A percentile compares a stretch with the other conserved stretches of the same genome.
Conservation (phyloP, 2,329 filamentous ascomycete species). For the Niveomyces coronatus region DNA sequence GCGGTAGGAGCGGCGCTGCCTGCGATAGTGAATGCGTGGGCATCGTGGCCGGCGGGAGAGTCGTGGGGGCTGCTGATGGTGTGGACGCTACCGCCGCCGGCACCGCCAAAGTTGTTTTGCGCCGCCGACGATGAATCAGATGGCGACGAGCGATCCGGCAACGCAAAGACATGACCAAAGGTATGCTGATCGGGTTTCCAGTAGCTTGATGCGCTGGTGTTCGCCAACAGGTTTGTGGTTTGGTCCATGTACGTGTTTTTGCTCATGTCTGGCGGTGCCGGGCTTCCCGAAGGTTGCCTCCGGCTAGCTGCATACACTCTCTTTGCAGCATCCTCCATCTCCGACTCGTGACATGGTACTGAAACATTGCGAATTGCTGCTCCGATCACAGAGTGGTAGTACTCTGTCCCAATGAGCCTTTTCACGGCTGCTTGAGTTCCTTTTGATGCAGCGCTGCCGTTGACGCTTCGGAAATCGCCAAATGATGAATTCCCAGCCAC, state of each 20-base stretch:
- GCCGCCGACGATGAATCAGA: conserved; percentile 22
- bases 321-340: conserved; percentile 8
- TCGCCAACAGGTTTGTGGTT: not conserved
- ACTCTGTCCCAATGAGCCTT: conserved; percentile 15
- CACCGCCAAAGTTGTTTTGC: conserved; percentile 14
- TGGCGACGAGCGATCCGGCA: conserved; percentile 24
- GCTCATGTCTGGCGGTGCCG: conserved; percentile 11
- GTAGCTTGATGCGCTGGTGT: conserved; percentile 11
- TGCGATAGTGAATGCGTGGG: not conserved
- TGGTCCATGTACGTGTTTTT: not conserved
- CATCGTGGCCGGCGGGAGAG: conserved; percentile 15
- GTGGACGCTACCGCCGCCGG: conserved; percentile 7
- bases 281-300: conserved; percentile 20
- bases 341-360: conserved; percentile 5
- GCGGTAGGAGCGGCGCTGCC: not conserved
- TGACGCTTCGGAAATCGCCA: conserved; percentile 22
- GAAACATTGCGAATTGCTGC: conserved; percentile 22
- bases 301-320: conserved; percentile 21
- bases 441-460: not conserved
- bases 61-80: conserved; percentile 19
- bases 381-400: conserved; percentile 24
- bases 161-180: conserved; percentile 2
- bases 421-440: conserved; percentile 7
- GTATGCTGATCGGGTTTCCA: conserved; percentile 19
- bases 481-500: conserved; percentile 35